A percentile compares a stretch with the other conserved stretches of the same genome.
These are phyloP conservation scores for Septoria petroselini DNA, from an alignment of 2,329 filamentous ascomycete genomes.

Conservation along the genomic window DNA sequence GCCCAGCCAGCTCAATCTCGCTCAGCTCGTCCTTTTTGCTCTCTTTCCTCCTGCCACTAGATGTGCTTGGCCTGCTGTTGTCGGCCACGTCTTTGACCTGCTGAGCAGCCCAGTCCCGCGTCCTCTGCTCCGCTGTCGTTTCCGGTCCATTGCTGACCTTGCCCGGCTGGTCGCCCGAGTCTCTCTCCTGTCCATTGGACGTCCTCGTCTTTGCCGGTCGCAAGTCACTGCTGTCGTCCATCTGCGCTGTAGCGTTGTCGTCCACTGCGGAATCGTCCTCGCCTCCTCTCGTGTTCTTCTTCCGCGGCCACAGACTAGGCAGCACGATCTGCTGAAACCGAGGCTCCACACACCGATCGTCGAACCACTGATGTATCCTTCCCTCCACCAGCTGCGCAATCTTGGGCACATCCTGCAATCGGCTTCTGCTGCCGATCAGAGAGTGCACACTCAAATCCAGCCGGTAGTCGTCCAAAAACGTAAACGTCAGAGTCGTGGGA, in stretches of 20 bases:
- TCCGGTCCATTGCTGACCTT: constrained; percentile 18
- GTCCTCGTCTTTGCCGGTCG: constrained; percentile 19
- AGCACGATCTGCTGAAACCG: constrained; percentile 83
- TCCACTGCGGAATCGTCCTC: constrained; percentile 55
- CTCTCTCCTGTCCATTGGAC: constrained; percentile 9
- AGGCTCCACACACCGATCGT: constrained; percentile 80
- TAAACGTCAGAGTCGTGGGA: constrained; percentile 83
- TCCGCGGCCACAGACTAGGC: constrained; percentile 77
- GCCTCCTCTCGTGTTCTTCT: constrained; percentile 75
- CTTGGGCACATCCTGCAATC: constrained; percentile 81
- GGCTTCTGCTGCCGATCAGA: constrained; percentile 72
- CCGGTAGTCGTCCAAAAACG: constrained; percentile 84
- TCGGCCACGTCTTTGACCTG: constrained; percentile 22
- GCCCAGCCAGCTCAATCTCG: constrained; percentile 36
- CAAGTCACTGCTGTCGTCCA: constrained; percentile 20
- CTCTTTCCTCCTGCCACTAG: constrained; percentile 13
- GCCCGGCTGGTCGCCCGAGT: constrained; percentile 1
- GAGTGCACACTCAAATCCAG: constrained; percentile 79
- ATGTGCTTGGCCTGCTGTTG: constrained; percentile 10
- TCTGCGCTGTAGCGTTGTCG: constrained; percentile 19
- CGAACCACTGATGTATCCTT: constrained; percentile 80
- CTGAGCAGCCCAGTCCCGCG: constrained; percentile 36
- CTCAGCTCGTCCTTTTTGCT: constrained; percentile 32
- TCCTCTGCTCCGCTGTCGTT: constrained; percentile 37
- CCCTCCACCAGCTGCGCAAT: constrained; percentile 81